Conservation (phyloP, 1,284 basidiomycete genomes). For the Coniferiporia weirii region DNA sequence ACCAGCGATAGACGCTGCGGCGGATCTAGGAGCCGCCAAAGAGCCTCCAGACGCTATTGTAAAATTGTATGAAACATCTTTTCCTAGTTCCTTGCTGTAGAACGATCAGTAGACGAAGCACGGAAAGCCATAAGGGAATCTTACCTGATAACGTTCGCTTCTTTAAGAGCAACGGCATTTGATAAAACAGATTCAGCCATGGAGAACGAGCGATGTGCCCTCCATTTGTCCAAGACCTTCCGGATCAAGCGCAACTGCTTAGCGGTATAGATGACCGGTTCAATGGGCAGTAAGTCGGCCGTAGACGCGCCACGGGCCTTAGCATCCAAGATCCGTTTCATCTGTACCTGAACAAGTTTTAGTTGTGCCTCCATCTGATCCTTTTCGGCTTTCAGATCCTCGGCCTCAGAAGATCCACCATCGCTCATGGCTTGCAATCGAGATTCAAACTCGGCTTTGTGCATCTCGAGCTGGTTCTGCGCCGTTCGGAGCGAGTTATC, state of each 20-base stretch:
- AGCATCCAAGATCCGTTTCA: conserved; percentile 77
- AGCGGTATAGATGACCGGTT: conserved; percentile 77
- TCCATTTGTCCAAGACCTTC: conserved; percentile 81
- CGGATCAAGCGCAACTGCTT: conserved; percentile 75
- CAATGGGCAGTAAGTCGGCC: conserved; percentile 54
- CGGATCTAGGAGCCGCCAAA: conserved; percentile 75
- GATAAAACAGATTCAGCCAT: conserved; percentile 90
- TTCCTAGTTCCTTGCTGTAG: conserved; percentile 74
- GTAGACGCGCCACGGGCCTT: conserved; percentile 73
- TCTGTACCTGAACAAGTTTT: conserved; percentile 72
- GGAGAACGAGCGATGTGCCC: conserved; percentile 74
- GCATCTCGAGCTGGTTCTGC: conserved; percentile 58
- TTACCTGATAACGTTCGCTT: conserved; percentile 91
- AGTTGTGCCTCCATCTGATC: conserved; percentile 88
- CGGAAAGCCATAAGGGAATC: conserved; percentile 9
- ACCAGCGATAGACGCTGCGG: conserved; percentile 82
- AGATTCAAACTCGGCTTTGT: conserved; percentile 48
- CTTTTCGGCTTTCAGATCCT: conserved; percentile 83
- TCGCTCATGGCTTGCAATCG: conserved; percentile 71
- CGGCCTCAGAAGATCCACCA: conserved; percentile 54
- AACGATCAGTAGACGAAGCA: conserved; percentile 16
- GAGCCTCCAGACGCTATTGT: conserved; percentile 81
- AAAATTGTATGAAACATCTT: conserved; percentile 90
- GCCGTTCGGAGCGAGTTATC: conserved; percentile 61
- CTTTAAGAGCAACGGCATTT: conserved; percentile 84